Evolutionary conservation across 108 stramenopile genomes (phyloP), one percentile per base, ranked within the genome.

Genomic region (Cylindrotheca closterium): DNA sequence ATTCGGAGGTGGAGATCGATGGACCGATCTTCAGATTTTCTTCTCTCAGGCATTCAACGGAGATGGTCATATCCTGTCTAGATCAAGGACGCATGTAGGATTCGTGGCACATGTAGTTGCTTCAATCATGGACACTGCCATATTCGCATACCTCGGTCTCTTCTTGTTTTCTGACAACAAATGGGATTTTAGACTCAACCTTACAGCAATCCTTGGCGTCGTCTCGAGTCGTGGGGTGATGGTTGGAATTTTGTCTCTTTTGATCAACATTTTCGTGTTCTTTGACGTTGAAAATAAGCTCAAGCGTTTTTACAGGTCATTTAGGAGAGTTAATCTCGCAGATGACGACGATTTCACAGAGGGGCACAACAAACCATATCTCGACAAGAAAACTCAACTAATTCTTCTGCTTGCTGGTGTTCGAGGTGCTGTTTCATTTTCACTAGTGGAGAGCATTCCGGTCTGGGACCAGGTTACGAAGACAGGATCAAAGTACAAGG

Each of bases 381-480:
- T 82, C 34, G 77, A 74, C 45, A 55, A 53, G 42, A 66, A 58
- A 49, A 90, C 88, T 1, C 92, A 93, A 60, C 53, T 86, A 3
- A 86, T 93, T 62, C 60, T 93, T 19, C 62, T 91, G 50, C 67
- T 91, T 3, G 82, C 93, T 24, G 93, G 93, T 15, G 79, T 94
- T 3, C 78, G 93, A n/a, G 93, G 93, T n/a, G 93, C 90, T 21
- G 90, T 94, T 7, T 85, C 85, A 19, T 86, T 92, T 48, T 89
- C 93, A 18, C 79, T 94, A 15, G 90, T 94, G 21, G 90, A 92
- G 63, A 94, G 79, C 54, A 77, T 94, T 49, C 90, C 90, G 8
- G 80, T 92, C 4, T 94, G 88, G 77, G 81, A 94, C 56, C 60
- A 72, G 22, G 88, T 92, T 21, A 82, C 77, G 10, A 70, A 83